Base-by-base conservation (phyloP, 1,139 yeast species). In the Hyphopichia fennica region DNA sequence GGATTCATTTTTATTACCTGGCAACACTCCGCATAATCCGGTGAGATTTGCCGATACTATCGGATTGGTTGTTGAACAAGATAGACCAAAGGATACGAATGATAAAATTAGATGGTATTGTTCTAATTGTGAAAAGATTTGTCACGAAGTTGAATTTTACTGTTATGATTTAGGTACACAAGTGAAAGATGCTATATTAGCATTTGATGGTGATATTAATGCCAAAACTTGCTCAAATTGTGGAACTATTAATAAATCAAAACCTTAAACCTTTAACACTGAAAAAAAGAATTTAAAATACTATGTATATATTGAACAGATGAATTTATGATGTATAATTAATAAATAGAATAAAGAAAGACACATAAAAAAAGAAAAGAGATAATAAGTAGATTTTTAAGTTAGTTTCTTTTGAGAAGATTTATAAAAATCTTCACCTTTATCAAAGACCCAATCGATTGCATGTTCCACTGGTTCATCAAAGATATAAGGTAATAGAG, bases 61-160 rank as follows among this genome's bases (percentile, higher is more conserved):
- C 25, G 98, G 98, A 0, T 69, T 91, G 38, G 98, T 91, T 6
- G 87, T 91, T n/a, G 98, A 91, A 57, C 96, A 90, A 62, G 96
- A 89, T 57, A 75, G 97, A 50, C 96, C 96, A 0, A 67, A 69
- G 42, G 87, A 79, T 1, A 68, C 78, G 30, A 72, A 77, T 45
- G 96, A 88, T 58, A 76, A 77, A 48, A 70, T 87, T 49, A 75
- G 96, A 55, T 90, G 97, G 97, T 91, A 90, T 62, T 91, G 97
- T 56, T 64, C 76, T 15, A 70, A 71, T 11, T 91, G 97, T 65
- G 68, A 67, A 45, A 75, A 77, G 22, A 68, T 82, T 11, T 83
- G 87, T 2, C 80, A 84, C 56, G 90, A 89, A 59, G 73, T 72
- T 20, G 82, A 77, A 42, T 89, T 91, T 58, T 82, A 85, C 55